Conservation (phyloP, 805 yeast genomes). For the Wickerhamiella parazyma region DNA sequence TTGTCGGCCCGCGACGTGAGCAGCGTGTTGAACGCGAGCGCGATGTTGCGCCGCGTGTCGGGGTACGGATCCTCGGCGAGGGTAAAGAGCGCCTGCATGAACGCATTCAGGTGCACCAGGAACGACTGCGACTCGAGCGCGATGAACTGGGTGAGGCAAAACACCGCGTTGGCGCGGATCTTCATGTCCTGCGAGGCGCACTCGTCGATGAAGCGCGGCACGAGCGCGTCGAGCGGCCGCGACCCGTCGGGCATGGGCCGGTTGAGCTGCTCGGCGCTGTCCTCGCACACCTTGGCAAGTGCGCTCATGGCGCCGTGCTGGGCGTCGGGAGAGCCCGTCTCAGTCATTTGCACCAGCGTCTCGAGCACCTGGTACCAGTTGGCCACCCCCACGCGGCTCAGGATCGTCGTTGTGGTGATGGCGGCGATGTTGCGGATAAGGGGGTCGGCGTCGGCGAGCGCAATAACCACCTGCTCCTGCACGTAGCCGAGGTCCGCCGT, state of each 20-base stretch:
- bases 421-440: conserved; percentile 81
- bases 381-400: conserved; percentile 50
- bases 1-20: conserved; percentile 71
- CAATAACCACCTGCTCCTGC: conserved; percentile 30
- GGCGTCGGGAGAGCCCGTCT: conserved; percentile 32
- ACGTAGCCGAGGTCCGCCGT: conserved; percentile 28
- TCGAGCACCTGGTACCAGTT: conserved; percentile 68
- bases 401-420: conserved; percentile 72
- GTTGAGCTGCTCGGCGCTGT: conserved; percentile 54
- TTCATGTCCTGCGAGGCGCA: conserved; percentile 26
- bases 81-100: conserved; percentile 47
- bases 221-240: conserved; percentile 53
- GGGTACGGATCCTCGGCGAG: conserved; percentile 50
- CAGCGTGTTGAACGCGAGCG: conserved; percentile 58
- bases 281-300: conserved; percentile 80
- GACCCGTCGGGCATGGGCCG: conserved; percentile 41
- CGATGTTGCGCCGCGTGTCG: conserved; percentile 56
- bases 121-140: conserved; percentile 56
- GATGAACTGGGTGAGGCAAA: conserved; percentile 65
- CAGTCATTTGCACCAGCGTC: conserved; percentile 49
- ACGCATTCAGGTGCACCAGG: conserved; percentile 49
- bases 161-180: conserved; percentile 48
- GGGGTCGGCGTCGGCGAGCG: conserved; percentile 40
- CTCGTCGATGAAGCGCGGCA: conserved; percentile 49
- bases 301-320: conserved; percentile 75